Evolutionary conservation across 169 alveolate species (phyloP).

Genomic region (Plasmodium fragile): DNA sequence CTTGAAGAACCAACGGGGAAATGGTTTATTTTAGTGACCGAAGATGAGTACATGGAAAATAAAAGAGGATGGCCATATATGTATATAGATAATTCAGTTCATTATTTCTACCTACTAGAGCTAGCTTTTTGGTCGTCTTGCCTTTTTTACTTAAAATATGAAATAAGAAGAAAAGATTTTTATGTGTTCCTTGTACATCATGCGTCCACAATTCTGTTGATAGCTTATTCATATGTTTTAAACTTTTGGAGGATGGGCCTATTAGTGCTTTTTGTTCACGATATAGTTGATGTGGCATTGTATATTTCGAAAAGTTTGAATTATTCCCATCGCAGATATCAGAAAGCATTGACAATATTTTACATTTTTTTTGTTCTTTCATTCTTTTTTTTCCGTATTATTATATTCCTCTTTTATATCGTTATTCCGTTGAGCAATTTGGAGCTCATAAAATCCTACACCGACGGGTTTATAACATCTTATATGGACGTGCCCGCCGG

Average conservation of each 20-base stretch:
- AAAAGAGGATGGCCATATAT: conserved; percentile 78
- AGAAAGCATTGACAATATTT: conserved; percentile 1
- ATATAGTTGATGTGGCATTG: conserved; percentile 83
- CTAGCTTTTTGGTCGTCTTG: conserved; percentile 69
- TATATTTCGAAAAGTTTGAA: conserved; percentile 77
- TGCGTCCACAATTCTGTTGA: conserved; percentile 32
- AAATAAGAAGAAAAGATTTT: conserved; percentile 74
- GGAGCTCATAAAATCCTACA: conserved; percentile 16
- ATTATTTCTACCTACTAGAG: conserved; percentile 56
- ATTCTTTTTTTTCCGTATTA: conserved; percentile 61
- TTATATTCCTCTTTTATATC: conserved; percentile 43
- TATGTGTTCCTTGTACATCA: conserved; percentile 62
- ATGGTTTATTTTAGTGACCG: conserved; percentile 75
- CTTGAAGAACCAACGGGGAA: conserved; percentile 66
- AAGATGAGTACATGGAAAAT: conserved; percentile 70
- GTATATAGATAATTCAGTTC: conserved; percentile 39
- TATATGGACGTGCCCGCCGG: conserved; percentile 53
- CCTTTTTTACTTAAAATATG: conserved; percentile 71
- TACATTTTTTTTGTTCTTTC: conserved; percentile 62
- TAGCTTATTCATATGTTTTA: conserved; percentile 33
- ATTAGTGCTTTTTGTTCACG: conserved; percentile 79
- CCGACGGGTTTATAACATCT: conserved; percentile 63
- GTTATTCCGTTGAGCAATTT: conserved; percentile 56
- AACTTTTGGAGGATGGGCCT: conserved; percentile 75
- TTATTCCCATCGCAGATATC: conserved; percentile 48